These are phyloP conservation scores for Globisporangium barbulae DNA, from an alignment of 352 stramenopile genomes.

Conservation along the genomic window DNA sequence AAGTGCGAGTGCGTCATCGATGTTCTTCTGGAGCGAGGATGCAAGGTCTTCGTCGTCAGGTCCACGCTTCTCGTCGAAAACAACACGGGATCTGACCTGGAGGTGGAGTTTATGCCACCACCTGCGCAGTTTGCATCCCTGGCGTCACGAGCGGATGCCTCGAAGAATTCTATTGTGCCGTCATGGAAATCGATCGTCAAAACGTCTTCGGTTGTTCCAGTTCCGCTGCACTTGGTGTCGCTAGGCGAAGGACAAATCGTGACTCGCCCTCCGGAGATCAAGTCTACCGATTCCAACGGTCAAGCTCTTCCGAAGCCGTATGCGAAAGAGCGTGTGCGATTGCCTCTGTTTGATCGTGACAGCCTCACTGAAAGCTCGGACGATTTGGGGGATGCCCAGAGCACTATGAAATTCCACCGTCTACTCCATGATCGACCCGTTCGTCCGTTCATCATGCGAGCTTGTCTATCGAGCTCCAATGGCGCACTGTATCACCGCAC, in stretches of 20 bases:
- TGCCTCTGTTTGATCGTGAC: slow-evolving; percentile 63
- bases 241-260: slow-evolving; percentile 70
- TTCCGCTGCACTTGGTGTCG: slow-evolving; percentile 74
- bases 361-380: slow-evolving; percentile 19
- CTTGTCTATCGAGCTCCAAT: slow-evolving; percentile 50
- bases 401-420: slow-evolving; percentile 76
- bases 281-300: slow-evolving; percentile 20
- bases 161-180: slow-evolving; percentile 39
- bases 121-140: slow-evolving; percentile 38
- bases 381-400: slow-evolving; percentile 30
- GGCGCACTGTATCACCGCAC: slow-evolving; percentile 67
- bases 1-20: slow-evolving; percentile 88
- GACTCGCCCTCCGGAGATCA: slow-evolving; percentile 65
- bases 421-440: slow-evolving; percentile 73
- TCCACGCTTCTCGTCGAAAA: slow-evolving; percentile 81
- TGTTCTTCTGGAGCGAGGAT: slow-evolving; percentile 80
- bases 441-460: slow-evolving; percentile 78
- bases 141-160: slow-evolving; percentile 25
- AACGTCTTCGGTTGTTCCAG: slow-evolving; percentile 53
- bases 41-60: slow-evolving; percentile 85
- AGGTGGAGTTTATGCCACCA: slow-evolving; percentile 78
- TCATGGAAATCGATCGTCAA: slow-evolving; percentile 71
- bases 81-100: slow-evolving; percentile 77
- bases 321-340: slow-evolving; percentile 65
- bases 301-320: slow-evolving; percentile 56